Percentiles rank a stretch among this genome's conserved stretches.
Evolutionary conservation across 441 rosid species (phyloP).

Genomic region (Iberis amara): DNA sequence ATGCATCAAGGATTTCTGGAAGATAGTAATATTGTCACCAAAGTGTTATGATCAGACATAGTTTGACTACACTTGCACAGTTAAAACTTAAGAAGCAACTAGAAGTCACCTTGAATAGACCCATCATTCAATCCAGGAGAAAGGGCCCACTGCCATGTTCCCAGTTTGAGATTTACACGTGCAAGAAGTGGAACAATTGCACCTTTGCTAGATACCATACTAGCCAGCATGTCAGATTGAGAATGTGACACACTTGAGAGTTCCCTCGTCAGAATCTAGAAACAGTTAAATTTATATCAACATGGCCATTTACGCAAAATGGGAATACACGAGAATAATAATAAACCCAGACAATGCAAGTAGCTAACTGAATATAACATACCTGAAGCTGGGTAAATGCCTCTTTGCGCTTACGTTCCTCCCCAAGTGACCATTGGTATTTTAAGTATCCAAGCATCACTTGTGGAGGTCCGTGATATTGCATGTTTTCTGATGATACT

Average conservation of each 20-base stretch:
- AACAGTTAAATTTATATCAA: constrained; percentile 20
- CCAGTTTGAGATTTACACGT: constrained; percentile 83
- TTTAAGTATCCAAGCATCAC: constrained; percentile 94
- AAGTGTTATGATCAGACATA: constrained; percentile 10
- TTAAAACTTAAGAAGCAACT: constrained; percentile 13
- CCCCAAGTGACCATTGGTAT: constrained; percentile 99
- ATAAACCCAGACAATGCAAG: constrained; percentile 13
- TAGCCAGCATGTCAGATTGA: constrained; percentile 48
- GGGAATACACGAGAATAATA: constrained; percentile 13
- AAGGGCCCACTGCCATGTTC: constrained; percentile 92
- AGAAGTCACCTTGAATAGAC: constrained; percentile 67
- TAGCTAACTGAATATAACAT: constrained; percentile 22
- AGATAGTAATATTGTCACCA: constrained; percentile 17
- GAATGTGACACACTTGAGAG: constrained; percentile 58
- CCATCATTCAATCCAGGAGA: constrained; percentile 89
- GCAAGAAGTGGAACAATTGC: constrained; percentile 73
- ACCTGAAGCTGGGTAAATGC: constrained; percentile 91
- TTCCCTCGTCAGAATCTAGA: constrained; percentile 73
- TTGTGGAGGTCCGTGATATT: constrained; percentile 92
- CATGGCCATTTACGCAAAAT: constrained; percentile 22
- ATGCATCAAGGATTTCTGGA: constrained; percentile 77
- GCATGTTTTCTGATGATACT: constrained; percentile 62
- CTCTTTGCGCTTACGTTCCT: constrained; percentile 91
- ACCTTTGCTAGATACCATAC: constrained; percentile 43
- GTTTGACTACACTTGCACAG: constrained; percentile 19